Conservation (phyloP, 2,329 filamentous ascomycete species). For the Hawksworthiomyces lignivorus region DNA sequence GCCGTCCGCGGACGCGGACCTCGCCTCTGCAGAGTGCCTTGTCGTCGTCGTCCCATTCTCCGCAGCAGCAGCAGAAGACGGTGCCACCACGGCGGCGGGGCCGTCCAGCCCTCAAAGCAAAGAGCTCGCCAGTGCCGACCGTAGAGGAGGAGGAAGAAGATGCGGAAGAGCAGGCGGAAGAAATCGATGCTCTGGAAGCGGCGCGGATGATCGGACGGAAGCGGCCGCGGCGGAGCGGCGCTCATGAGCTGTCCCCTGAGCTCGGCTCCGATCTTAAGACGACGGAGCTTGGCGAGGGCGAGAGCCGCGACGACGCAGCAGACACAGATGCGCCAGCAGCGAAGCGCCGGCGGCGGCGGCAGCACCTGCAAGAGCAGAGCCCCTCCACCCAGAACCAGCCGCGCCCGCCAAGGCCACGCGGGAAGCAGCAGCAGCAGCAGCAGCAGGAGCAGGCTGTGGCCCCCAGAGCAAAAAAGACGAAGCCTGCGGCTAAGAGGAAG, state of each 20-base stretch:
- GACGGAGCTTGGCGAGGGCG: conserved; percentile 15
- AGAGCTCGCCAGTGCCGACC: no score
- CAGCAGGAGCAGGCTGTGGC: conserved; percentile 10
- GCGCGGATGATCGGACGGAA: conserved; percentile 35
- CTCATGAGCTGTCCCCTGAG: conserved; percentile 33
- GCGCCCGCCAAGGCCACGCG: conserved; percentile 15
- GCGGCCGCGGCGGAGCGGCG: conserved; percentile 29
- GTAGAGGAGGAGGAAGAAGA: conserved; percentile 16
- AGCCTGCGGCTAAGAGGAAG: no score
- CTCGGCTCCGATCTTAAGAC: conserved; percentile 28
- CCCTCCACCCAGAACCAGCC: conserved; percentile 36
- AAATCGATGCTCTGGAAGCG: conserved; percentile 35
- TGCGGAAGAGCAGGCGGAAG: conserved; percentile 29
- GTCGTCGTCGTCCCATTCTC: no score
- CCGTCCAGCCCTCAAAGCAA: no score
- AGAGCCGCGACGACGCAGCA: conserved; percentile 21
- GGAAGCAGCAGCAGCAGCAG: conserved; percentile 4
- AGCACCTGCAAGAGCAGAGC: conserved; percentile 25
- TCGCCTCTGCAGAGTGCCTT: conserved; percentile 1
- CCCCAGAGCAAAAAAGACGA: conserved; percentile 9
- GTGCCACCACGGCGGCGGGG: not conserved
- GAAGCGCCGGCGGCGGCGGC: conserved; percentile 31
- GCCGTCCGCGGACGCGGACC: conserved; percentile 1
- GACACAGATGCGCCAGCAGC: conserved; percentile 23
- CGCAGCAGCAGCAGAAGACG: not conserved